Evolutionary conservation across 805 yeast genomes (phyloP), one percentile per base, ranked within the genome.

Genomic region (Starmera pachycereana): DNA sequence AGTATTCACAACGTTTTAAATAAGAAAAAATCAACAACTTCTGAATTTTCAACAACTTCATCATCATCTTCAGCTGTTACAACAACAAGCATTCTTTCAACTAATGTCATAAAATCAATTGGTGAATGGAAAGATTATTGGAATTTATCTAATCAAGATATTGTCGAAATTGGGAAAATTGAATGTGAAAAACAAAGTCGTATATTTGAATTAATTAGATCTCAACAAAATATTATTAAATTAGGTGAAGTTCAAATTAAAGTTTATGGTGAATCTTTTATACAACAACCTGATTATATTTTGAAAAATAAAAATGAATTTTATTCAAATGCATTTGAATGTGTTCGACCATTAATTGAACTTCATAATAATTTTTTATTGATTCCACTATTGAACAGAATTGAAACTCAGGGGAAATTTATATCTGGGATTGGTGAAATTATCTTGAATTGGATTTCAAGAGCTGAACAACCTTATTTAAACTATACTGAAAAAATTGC

Each of bases 121-220:
- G 67, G 66, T 2, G 76, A 76, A 43, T 80, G 87, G 87, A 74
- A 77, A 0, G 67, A 74, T 9, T 80, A 77, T 49, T 80, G 86
- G 87, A 68, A 73, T 37, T 47, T 80, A 12, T 65, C 79, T 0
- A 66, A 69, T 3, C 76, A 72, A 19, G 81, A 77, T 37, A 52
- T 78, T 25, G 56, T 65, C 16, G 69, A 64, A n/a, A 60, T 74
- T 8, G 76, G 70, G 39, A 69, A 69, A 10, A 56, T 59, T 10
- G 74, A 76, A 40, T 65, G 77, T n/a, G 76, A 75, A 50, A 68
- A 76, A 31, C 95, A 86, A 54, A 79, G 85, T 41, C 76, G 79
- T 42, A 71, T 84, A 4, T 87, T 81, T 58, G 95, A 86, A 53
- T 61, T 85, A 37, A 74, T 86, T 27, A 67, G 76, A 41, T 72